These are phyloP conservation scores for Metarhizium sp. DNA, from an alignment of 2,329 filamentous ascomycete species.

Conservation along the genomic window DNA sequence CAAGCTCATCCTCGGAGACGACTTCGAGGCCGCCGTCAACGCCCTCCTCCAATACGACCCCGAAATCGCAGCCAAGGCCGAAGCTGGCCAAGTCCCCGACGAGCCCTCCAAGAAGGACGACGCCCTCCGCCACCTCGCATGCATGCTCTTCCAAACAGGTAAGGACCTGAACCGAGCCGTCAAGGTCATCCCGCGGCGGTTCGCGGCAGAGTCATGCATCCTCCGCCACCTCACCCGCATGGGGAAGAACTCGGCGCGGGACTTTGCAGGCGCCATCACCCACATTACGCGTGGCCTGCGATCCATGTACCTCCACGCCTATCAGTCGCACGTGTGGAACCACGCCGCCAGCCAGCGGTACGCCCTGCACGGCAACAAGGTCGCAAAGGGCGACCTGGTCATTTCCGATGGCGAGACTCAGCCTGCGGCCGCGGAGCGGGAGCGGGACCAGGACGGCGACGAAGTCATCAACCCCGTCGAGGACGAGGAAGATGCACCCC, in stretches of 20 bases:
- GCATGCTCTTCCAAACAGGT: slow-evolving; percentile 61
- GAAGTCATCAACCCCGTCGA: slow-evolving; percentile 33
- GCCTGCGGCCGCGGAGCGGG: slow-evolving; percentile 18
- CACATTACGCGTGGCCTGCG: slow-evolving; percentile 73
- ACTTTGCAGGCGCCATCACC: slow-evolving; percentile 74
- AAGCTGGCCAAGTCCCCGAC: slow-evolving; percentile 24
- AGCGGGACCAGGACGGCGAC: slow-evolving; percentile 52
- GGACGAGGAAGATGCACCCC: slow-evolving; percentile 32
- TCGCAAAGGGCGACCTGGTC: slow-evolving; percentile 80
- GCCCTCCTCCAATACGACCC: slow-evolving; percentile 66
- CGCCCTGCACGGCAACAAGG: slow-evolving; percentile 59
- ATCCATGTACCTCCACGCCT: slow-evolving; percentile 94
- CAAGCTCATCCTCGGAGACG: slow-evolving; percentile 69
- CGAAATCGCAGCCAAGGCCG: slow-evolving; percentile 40
- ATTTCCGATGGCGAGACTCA: slow-evolving; percentile 35
- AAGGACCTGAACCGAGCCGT: slow-evolving; percentile 52
- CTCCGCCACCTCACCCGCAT: slow-evolving; percentile 63
- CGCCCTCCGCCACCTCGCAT: slow-evolving; percentile 65
- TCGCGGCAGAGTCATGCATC: slow-evolving; percentile 68
- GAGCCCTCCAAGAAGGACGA: slow-evolving; percentile 63
- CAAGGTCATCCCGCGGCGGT: slow-evolving; percentile 65
- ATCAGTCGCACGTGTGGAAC: slow-evolving; percentile 95
- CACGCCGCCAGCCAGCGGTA: slow-evolving; percentile 72
- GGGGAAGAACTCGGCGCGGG: slow-evolving; percentile 39
- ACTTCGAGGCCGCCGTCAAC: slow-evolving; percentile 73